Conservation (phyloP, 2,329 filamentous ascomycete genomes). For the Cercospora zeina region DNA sequence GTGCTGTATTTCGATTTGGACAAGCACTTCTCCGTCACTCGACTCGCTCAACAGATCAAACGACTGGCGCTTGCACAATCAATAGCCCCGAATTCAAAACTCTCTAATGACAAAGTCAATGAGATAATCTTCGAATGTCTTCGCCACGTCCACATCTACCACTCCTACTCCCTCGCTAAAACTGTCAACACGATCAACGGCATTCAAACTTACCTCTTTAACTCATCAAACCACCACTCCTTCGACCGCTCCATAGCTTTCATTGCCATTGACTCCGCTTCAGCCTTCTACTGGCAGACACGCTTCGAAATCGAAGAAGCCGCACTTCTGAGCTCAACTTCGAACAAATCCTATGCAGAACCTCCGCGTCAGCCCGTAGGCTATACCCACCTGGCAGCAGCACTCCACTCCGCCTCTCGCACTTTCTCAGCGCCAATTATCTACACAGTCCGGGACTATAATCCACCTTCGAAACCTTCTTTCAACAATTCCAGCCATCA, state of each 20-base stretch:
- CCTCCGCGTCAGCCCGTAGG: constrained; percentile 13
- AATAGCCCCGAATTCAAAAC: neutral
- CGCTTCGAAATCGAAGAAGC: constrained; percentile 45
- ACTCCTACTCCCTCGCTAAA: constrained; percentile 53
- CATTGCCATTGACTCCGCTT: constrained; percentile 57
- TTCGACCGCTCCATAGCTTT: constrained; percentile 50
- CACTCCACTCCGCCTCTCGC: constrained; percentile 25
- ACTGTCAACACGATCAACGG: constrained; percentile 52
- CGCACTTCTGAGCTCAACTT: constrained; percentile 21
- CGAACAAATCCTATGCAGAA: constrained; percentile 1
- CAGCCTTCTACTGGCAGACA: constrained; percentile 58
- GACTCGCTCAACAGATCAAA: constrained; percentile 47
- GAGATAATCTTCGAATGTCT: constrained; percentile 46
- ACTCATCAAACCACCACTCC: constrained; percentile 48
- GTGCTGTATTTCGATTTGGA: constrained; percentile 60
- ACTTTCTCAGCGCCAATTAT: constrained; percentile 35
- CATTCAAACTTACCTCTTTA: constrained; percentile 55
- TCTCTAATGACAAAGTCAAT: constrained; percentile 5
- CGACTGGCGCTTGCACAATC: constrained; percentile 8
- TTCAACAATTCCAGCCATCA: neutral
- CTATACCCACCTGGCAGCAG: constrained; percentile 29
- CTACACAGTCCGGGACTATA: constrained; percentile 30
- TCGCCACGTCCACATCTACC: constrained; percentile 60
- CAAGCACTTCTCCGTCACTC: constrained; percentile 53
- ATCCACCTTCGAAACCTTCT: constrained; percentile 14